These are phyloP conservation scores for Dendrobium catenatum DNA, from an alignment of 106 monocot genomes.

Conservation along the genomic window DNA sequence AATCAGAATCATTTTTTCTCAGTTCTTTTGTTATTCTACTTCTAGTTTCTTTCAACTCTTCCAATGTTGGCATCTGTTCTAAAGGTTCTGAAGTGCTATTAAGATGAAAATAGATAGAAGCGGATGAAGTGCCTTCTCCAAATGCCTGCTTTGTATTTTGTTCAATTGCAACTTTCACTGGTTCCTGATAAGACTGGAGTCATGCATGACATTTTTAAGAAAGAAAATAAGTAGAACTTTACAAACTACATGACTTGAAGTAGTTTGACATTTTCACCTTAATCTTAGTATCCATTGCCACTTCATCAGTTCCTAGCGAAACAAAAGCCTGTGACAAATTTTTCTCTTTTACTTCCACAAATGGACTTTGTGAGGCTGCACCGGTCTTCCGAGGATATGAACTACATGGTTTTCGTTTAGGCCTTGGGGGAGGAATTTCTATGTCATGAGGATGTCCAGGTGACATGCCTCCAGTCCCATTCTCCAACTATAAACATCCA, in stretches of 20 bases:
- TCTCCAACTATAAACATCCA: constrained; percentile 42
- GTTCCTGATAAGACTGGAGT: constrained; percentile 19
- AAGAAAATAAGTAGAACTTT: neutral
- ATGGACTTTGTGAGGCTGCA: constrained; percentile 9
- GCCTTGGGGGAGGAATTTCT: constrained; percentile 71
- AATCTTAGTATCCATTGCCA: constrained; percentile 8
- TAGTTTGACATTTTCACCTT: neutral
- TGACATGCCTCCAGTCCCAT: constrained; percentile 58
- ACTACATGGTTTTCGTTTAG: constrained; percentile 52
- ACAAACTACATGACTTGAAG: neutral
- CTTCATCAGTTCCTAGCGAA: constrained; percentile 5
- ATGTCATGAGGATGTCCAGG: constrained; percentile 43
- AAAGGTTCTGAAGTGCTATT: constrained; percentile 10
- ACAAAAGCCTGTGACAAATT: constrained; percentile 12
- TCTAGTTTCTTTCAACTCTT: constrained; percentile 16
- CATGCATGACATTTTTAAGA: neutral
- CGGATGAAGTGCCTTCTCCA: constrained; percentile 23
- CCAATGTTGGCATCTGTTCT: constrained; percentile 10
- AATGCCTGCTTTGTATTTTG: constrained; percentile 17
- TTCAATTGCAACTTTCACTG: constrained; percentile 11
- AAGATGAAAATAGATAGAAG: constrained; percentile 17
- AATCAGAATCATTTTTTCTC: too few relatives aligned
- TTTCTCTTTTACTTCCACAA: constrained; percentile 18
- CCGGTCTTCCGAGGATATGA: constrained; percentile 43
- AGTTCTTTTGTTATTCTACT: neutral